A percentile compares a stretch with the other conserved stretches of the same genome.
Conservation (phyloP, 495 filamentous ascomycete species). For the Neurospora sp. region DNA sequence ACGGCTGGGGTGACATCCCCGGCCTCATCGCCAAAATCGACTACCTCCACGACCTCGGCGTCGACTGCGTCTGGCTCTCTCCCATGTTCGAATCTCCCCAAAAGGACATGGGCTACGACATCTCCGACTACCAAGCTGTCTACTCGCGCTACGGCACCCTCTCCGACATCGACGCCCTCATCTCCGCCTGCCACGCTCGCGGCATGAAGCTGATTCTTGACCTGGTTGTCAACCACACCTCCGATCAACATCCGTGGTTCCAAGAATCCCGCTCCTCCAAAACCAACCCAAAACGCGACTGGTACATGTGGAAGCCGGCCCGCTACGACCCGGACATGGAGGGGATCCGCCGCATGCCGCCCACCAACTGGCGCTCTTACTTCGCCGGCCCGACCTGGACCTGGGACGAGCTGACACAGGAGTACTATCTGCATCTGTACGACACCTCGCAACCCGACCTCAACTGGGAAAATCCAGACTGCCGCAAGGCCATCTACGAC, state of each 20-base stretch:
- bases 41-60: constrained; percentile 52
- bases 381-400: constrained; percentile 49
- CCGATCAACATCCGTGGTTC: constrained; percentile 62
- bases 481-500: constrained; percentile 50
- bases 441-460: constrained; percentile 53
- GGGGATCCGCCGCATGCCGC: constrained; percentile 47
- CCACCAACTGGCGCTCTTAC: constrained; percentile 54
- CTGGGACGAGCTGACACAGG: constrained; percentile 46
- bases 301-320: constrained; percentile 57
- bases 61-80: constrained; percentile 60
- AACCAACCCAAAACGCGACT: constrained; percentile 48
- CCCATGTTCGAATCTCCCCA: constrained; percentile 59
- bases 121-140: constrained; percentile 57
- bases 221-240: constrained; percentile 64
- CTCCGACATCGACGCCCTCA: constrained; percentile 54
- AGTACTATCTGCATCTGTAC: constrained; percentile 62
- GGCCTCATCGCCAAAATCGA: constrained; percentile 57
- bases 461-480: constrained; percentile 55
- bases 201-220: constrained; percentile 62
- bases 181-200: constrained; percentile 42
- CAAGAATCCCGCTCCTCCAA: constrained; percentile 48
- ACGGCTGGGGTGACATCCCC: constrained; percentile 58
- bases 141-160: constrained; percentile 54
- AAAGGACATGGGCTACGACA: constrained; percentile 57
- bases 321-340: constrained; percentile 31